Evolutionary conservation across 75 land plant species (phyloP).

Genomic region (Sequoia sempervirens): DNA sequence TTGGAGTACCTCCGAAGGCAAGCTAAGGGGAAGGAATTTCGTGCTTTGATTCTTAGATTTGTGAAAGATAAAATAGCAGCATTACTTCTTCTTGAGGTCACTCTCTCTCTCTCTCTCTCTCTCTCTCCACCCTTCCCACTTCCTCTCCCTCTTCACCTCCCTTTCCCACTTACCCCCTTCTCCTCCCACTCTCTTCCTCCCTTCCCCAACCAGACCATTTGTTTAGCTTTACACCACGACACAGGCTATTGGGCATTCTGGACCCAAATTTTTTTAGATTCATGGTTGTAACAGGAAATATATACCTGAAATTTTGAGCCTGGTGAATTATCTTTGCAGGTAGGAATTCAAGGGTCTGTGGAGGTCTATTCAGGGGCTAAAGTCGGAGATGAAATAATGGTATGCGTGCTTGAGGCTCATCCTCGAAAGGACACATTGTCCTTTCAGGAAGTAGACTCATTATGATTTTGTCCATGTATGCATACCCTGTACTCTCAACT

Average conservation of each 20-base stretch:
- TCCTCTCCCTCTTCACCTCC: background rate
- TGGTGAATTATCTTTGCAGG: slow-evolving; percentile 13
- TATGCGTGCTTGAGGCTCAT: slow-evolving; percentile 58
- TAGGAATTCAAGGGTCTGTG: slow-evolving; percentile 53
- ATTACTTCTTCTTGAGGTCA: slow-evolving; percentile 73
- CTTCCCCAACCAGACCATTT: background rate
- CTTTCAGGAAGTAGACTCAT: slow-evolving; percentile 41
- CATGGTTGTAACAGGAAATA: background rate
- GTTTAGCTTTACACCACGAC: background rate
- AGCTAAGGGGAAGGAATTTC: slow-evolving; percentile 56
- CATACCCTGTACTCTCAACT: background rate
- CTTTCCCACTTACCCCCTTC: background rate
- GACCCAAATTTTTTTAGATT: background rate
- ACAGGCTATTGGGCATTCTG: background rate
- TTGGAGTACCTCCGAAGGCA: slow-evolving; percentile 84
- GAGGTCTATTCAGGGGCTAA: slow-evolving; percentile 43
- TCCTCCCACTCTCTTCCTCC: background rate
- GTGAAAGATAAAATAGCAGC: slow-evolving; percentile 68
- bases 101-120: slow-evolving; percentile 7
- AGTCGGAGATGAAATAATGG: slow-evolving; percentile 70
- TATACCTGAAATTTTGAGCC: background rate
- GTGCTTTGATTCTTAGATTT: slow-evolving; percentile 75
- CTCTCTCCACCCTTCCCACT: too few relatives aligned
- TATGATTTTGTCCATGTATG: background rate
- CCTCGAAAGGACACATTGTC: slow-evolving; percentile 79